These are phyloP conservation scores for Grigorovia yakushimaensis DNA, from an alignment of 805 yeast genomes.

Conservation along the genomic window DNA sequence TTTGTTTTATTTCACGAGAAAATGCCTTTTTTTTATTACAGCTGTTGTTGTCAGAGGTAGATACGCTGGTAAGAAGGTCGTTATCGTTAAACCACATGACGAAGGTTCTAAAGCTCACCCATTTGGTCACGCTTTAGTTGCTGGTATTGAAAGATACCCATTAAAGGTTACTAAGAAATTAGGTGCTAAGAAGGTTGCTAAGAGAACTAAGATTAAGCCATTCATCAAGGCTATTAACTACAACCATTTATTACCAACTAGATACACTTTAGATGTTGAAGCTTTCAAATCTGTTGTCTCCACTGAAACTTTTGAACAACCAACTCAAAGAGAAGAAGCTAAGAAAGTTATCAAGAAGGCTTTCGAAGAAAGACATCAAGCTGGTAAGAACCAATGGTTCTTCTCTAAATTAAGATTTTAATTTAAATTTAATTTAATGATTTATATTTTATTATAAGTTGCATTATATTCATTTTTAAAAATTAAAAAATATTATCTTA, in stretches of 20 bases:
- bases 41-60: slow-evolving; percentile 99
- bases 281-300: slow-evolving; percentile 84
- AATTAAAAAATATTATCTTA: neutral
- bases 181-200: slow-evolving; percentile 93
- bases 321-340: slow-evolving; percentile 97
- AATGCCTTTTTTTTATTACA: slow-evolving; percentile 22
- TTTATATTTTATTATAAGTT: neutral
- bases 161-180: slow-evolving; percentile 89
- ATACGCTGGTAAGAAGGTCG: slow-evolving; percentile 99
- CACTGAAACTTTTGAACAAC: slow-evolving; percentile 91
- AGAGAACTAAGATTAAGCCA: slow-evolving; percentile 98
- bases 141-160: slow-evolving; percentile 98
- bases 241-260: slow-evolving; percentile 99
- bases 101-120: slow-evolving; percentile 98
- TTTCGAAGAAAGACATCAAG: slow-evolving; percentile 98
- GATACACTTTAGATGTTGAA: slow-evolving; percentile 97
- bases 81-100: slow-evolving; percentile 95
- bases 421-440: slow-evolving; percentile 17
- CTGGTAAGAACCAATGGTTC: slow-evolving; percentile 99
- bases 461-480: neutral
- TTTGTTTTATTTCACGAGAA: neutral
- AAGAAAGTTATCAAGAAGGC: slow-evolving; percentile 98
- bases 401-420: slow-evolving; percentile 95
- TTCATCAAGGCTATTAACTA: slow-evolving; percentile 98
- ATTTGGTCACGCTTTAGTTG: slow-evolving; percentile 98